Percentiles rank a stretch among this genome's conserved stretches.
Evolutionary conservation across 1,284 basidiomycete species (phyloP).

Genomic region (Neonothopanus nambi): DNA sequence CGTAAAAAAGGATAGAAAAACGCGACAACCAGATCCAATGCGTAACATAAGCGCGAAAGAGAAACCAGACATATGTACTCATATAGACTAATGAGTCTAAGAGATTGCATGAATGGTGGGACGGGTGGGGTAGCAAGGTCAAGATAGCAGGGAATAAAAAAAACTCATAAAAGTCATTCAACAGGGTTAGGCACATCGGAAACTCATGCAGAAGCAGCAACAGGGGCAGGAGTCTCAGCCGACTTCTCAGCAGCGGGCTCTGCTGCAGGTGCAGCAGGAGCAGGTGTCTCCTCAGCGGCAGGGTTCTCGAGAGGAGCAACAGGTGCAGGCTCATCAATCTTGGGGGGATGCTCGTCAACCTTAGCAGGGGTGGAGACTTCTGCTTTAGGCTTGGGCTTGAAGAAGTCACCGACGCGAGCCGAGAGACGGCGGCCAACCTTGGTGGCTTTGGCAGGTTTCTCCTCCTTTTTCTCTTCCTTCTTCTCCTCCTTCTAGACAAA

Average conservation of each 20-base stretch:
- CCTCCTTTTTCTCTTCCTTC: conserved; percentile 48
- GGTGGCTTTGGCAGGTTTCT: conserved; percentile 39
- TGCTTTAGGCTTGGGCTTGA: conserved; percentile 74
- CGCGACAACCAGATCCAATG: conserved; percentile 53
- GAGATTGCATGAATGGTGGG: conserved; percentile 27
- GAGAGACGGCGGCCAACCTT: conserved; percentile 80
- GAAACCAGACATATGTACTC: conserved; percentile 39
- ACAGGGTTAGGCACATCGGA: conserved; percentile 30
- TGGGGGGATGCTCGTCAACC: conserved; percentile 81
- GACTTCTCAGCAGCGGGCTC: conserved; percentile 31
- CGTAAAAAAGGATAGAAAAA: conserved; percentile 41
- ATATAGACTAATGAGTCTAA: conserved; percentile 10
- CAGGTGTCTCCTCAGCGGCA: conserved; percentile 43
- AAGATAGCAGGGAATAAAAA: conserved; percentile 41
- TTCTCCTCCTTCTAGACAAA: no score
- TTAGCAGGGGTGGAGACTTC: conserved; percentile 74
- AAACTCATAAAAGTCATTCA: conserved; percentile 58
- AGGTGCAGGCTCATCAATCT: conserved; percentile 73
- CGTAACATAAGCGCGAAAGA: conserved; percentile 51
- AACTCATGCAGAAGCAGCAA: conserved; percentile 60
- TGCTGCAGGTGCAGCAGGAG: conserved; percentile 24
- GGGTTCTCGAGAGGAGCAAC: conserved; percentile 79
- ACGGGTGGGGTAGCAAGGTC: conserved; percentile 33
- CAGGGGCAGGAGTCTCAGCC: conserved; percentile 41
- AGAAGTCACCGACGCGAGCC: conserved; percentile 73